These are phyloP conservation scores for Eimeria acervulina DNA, from an alignment of 169 alveolate genomes.

Conservation along the genomic window DNA sequence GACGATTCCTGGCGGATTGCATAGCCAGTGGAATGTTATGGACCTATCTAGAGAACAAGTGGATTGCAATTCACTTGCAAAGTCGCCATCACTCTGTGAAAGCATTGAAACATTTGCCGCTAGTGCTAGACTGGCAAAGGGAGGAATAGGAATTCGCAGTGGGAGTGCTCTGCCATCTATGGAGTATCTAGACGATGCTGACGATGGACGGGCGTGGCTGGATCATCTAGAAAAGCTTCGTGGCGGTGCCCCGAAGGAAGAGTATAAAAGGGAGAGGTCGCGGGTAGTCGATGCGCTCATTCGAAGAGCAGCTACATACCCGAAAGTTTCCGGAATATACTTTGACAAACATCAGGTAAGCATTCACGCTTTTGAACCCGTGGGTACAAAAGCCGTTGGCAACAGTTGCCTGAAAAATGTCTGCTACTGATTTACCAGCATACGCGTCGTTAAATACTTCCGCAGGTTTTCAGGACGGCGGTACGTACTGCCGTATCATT, in stretches of 20 bases:
- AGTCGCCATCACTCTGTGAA: neutral
- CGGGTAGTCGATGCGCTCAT: slow-evolving; percentile 87
- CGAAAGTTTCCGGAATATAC: slow-evolving; percentile 88
- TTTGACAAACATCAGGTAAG: slow-evolving; percentile 87
- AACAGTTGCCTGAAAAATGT: neutral
- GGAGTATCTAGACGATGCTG: slow-evolving; percentile 62
- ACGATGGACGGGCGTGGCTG: slow-evolving; percentile 79
- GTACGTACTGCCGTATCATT: neutral
- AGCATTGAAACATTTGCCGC: neutral
- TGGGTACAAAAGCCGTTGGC: neutral
- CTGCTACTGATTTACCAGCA: neutral
- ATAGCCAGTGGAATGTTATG: neutral
- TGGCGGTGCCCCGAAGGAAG: slow-evolving; percentile 84
- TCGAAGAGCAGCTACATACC: slow-evolving; percentile 87
- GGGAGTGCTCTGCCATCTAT: neutral
- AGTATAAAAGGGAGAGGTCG: slow-evolving; percentile 87
- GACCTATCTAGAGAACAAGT: neutral
- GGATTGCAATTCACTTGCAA: neutral
- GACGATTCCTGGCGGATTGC: slow-evolving; percentile 40
- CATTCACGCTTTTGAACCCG: neutral
- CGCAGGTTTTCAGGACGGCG: neutral
- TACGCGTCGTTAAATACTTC: neutral
- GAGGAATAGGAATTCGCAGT: neutral
- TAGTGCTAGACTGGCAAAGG: neutral
- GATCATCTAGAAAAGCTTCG: slow-evolving; percentile 82